Evolutionary conservation across 164 flowering plant genomes (phyloP).

Genomic region (Piper betle): DNA sequence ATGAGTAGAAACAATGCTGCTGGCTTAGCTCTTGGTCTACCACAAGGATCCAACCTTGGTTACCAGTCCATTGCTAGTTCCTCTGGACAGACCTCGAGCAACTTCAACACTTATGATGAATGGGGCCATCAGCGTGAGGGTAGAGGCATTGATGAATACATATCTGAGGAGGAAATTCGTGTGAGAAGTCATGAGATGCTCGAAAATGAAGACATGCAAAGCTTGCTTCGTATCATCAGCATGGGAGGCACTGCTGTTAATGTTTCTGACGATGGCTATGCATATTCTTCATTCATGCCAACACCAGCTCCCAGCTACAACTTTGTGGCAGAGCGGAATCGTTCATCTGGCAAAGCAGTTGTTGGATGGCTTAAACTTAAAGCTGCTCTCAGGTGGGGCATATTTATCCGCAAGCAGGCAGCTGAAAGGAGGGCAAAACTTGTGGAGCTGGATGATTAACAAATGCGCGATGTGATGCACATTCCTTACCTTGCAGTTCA

Average conservation of each 20-base stretch:
- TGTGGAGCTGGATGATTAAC: conserved; percentile 67
- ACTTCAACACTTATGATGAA: conserved; percentile 44
- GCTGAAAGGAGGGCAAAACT: conserved; percentile 88
- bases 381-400: conserved; percentile 94
- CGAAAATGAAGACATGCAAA: conserved; percentile 94
- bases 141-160: conserved; percentile 45
- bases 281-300: conserved; percentile 33
- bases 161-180: conserved; percentile 85
- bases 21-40: conserved; percentile 42
- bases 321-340: conserved; percentile 37
- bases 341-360: conserved; percentile 82
- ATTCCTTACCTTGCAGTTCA: neutral
- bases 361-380: conserved; percentile 94
- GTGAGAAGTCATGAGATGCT: conserved; percentile 91
- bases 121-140: conserved; percentile 41
- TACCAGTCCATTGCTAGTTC: conserved; percentile 36
- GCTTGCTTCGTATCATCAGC: conserved; percentile 65
- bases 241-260: conserved; percentile 43
- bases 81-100: conserved; percentile 25
- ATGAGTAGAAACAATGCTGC: conserved; percentile 23
- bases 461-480: neutral
- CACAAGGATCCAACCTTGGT: conserved; percentile 31
- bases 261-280: conserved; percentile 27
- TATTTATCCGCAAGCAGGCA: conserved; percentile 74
- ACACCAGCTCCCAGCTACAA: conserved; percentile 25